A percentile compares a stretch with the other conserved stretches of the same genome.
phyloP scores from a whole-genome alignment of 1,284 basidiomycete species.

The Abortiporus biennis region DNA sequence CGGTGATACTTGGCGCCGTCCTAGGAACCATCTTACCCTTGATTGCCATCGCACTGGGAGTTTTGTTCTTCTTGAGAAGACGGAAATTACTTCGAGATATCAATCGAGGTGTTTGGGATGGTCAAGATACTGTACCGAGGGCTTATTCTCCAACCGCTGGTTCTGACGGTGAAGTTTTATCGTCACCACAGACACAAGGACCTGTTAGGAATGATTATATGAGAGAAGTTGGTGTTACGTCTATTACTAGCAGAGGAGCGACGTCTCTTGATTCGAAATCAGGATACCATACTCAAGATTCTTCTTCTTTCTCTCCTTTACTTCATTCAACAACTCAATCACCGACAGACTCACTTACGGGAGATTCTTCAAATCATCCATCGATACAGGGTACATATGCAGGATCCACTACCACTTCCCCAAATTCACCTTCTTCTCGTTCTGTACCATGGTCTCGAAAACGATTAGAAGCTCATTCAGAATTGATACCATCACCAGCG shows the following conservation, averaged over 20 bases:
- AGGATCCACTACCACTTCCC: not conserved
- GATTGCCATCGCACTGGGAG: conserved; percentile 12
- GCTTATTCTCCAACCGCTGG: not conserved
- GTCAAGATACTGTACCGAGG: conserved; percentile 8
- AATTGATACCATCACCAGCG: not conserved
- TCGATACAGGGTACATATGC: no score
- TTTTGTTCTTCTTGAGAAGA: conserved; percentile 16
- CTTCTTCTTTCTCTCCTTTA: no score
- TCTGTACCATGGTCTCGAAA: not conserved
- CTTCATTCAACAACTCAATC: no score
- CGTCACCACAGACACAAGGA: not conserved
- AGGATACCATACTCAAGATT: no score
- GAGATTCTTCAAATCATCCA: no score
- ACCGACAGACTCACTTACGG: no score
- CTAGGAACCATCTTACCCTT: conserved; percentile 20
- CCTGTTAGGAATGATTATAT: no score
- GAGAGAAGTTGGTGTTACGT: no score
- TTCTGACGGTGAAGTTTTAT: not conserved
- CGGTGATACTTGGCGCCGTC: conserved; percentile 15
- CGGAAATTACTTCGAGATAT: not conserved
- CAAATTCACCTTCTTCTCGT: not conserved
- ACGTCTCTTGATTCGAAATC: no score
- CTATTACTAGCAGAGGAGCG: no score
- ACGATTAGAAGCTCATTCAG: not conserved
- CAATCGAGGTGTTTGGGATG: conserved; percentile 10